These are phyloP conservation scores for Lepidium sativum DNA, from an alignment of 345 rosid genomes.

Conservation along the genomic window DNA sequence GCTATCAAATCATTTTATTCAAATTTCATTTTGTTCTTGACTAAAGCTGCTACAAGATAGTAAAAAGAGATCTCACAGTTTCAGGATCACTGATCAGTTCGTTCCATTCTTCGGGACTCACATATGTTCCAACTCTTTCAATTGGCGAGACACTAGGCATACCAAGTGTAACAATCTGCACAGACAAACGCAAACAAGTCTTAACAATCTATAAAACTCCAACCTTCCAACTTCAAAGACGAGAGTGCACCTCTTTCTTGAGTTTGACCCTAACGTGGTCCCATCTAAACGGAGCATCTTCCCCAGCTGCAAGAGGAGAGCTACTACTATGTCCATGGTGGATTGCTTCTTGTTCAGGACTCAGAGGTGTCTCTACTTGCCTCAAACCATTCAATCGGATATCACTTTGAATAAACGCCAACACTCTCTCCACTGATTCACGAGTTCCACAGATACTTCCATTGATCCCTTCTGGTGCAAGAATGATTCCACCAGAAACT, in stretches of 20 bases:
- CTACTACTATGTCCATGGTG: constrained; percentile 75
- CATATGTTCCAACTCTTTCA: constrained; percentile 77
- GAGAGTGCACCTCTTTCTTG: constrained; percentile 75
- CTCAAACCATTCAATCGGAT: constrained; percentile 59
- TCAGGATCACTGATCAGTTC: constrained; percentile 77
- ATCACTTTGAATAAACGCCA: constrained; percentile 64
- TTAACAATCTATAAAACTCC: neutral
- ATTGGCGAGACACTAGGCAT: constrained; percentile 76
- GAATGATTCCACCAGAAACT: constrained; percentile 95
- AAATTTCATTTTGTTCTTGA: neutral
- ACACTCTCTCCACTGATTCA: constrained; percentile 67
- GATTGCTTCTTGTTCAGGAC: constrained; percentile 83
- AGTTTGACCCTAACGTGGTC: constrained; percentile 93
- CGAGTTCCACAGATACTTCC: constrained; percentile 87
- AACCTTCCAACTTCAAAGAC: neutral
- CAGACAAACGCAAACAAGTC: neutral
- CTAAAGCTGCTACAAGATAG: neutral
- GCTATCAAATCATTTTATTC: neutral
- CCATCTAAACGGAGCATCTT: constrained; percentile 97
- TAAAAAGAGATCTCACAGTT: constrained; percentile 47
- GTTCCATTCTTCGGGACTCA: constrained; percentile 78
- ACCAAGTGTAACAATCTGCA: constrained; percentile 93
- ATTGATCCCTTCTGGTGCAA: constrained; percentile 89
- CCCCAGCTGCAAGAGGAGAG: constrained; percentile 95
- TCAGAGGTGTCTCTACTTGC: constrained; percentile 75